Conservation (phyloP, 2,329 filamentous ascomycete genomes). For the Pseudogymnoascus sp. region DNA sequence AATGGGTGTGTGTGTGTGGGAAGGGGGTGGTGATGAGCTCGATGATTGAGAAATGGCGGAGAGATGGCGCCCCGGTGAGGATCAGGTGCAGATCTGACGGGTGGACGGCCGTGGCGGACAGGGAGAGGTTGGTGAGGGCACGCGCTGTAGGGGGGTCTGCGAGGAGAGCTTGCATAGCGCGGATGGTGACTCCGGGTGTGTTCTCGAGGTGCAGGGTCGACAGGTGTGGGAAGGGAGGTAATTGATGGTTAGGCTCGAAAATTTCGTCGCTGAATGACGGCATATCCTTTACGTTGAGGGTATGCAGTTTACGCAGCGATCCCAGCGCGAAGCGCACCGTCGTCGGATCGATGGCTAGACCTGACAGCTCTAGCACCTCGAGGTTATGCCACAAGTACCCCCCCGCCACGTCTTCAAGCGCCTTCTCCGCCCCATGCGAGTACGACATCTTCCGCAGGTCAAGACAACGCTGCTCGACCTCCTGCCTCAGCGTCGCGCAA, state of each 20-base stretch:
- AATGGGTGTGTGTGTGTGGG: slow-evolving; percentile 42
- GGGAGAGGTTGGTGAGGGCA: slow-evolving; percentile 58
- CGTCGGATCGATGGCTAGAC: slow-evolving; percentile 61
- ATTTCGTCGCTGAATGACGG: slow-evolving; percentile 68
- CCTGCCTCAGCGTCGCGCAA: slow-evolving; percentile 70
- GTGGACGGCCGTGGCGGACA: slow-evolving; percentile 66
- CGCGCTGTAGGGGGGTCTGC: slow-evolving; percentile 47
- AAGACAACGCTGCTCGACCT: slow-evolving; percentile 75
- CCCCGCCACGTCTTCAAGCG: slow-evolving; percentile 61
- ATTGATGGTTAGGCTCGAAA: slow-evolving; percentile 56
- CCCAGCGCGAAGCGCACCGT: slow-evolving; percentile 65
- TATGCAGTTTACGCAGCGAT: slow-evolving; percentile 58
- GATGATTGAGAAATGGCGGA: slow-evolving; percentile 44
- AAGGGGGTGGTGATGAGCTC: slow-evolving; percentile 51
- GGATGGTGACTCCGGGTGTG: slow-evolving; percentile 62
- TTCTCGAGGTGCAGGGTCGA: slow-evolving; percentile 67
- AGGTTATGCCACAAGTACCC: slow-evolving; percentile 62
- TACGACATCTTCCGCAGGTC: slow-evolving; percentile 88
- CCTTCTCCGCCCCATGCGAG: slow-evolving; percentile 67
- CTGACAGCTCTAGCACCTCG: slow-evolving; percentile 64
- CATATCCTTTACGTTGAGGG: slow-evolving; percentile 67
- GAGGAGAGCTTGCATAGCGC: slow-evolving; percentile 66
- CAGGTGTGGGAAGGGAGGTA: slow-evolving; percentile 68
- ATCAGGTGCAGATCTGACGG: slow-evolving; percentile 36
- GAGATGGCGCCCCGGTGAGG: slow-evolving; percentile 33